These are phyloP conservation scores for Paramecium tetraurelia DNA, from an alignment of 73 alveolate genomes.

Conservation along the genomic window DNA sequence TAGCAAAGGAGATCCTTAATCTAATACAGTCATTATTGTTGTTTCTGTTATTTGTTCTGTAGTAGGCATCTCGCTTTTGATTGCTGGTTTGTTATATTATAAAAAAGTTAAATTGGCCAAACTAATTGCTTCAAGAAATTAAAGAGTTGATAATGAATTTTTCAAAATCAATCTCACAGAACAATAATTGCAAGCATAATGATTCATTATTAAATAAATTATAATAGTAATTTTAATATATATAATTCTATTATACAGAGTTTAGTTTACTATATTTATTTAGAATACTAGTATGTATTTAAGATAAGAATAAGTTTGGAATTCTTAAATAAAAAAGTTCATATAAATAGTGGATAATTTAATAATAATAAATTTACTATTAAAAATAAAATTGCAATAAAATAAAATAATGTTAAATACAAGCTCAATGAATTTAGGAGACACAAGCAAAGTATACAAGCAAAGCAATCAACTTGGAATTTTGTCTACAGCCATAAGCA, in stretches of 20 bases:
- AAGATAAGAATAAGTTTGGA: neutral
- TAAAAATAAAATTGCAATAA: neutral
- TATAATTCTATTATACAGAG: no score
- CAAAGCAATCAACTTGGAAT: neutral
- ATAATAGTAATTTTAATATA: no score
- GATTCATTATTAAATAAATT: neutral
- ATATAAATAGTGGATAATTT: neutral
- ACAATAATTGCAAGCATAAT: neutral
- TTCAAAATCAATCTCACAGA: neutral
- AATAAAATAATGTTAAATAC: neutral
- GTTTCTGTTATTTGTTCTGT: conserved; percentile 28
- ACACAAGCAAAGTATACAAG: neutral
- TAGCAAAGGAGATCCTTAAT: neutral
- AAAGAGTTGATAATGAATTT: neutral
- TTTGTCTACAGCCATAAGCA: conserved; percentile 1
- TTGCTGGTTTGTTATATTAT: neutral
- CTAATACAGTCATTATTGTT: neutral
- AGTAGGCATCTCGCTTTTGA: neutral
- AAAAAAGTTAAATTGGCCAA: neutral
- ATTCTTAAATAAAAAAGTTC: neutral
- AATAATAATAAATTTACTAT: neutral
- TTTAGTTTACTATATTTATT: no score
- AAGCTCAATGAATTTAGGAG: neutral
- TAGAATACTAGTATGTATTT: no score
- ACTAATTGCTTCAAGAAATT: neutral